Evolutionary conservation across 1,139 yeast species (phyloP).

Genomic region (Spencermartinsiella ligniputridi): DNA sequence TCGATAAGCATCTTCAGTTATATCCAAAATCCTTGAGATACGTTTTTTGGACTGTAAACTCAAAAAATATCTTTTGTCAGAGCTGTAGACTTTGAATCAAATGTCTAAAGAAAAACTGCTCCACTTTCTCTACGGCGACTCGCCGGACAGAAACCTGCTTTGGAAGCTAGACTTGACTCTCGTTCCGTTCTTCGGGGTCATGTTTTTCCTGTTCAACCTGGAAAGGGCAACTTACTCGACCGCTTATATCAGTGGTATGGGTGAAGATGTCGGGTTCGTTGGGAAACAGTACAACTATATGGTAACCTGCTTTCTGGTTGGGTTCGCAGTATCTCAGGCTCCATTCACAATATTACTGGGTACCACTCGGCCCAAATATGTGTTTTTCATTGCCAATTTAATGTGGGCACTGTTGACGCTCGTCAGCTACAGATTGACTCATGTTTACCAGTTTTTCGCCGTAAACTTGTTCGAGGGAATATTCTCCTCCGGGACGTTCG

Average conservation of each 20-base stretch:
- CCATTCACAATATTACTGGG: slow-evolving; percentile 36
- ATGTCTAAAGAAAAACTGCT: neutral
- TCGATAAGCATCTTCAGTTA: no score
- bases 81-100: no score
- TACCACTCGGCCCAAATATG: slow-evolving; percentile 46
- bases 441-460: slow-evolving; percentile 48
- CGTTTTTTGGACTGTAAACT: no score
- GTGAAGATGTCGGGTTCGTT: slow-evolving; percentile 52
- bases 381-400: slow-evolving; percentile 55
- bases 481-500: slow-evolving; percentile 59
- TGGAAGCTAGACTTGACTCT: slow-evolving; percentile 17
- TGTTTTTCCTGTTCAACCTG: slow-evolving; percentile 18
- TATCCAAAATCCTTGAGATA: no score
- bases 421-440: slow-evolving; percentile 45
- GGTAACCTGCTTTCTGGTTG: slow-evolving; percentile 55
- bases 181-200: slow-evolving; percentile 17
- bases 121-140: neutral
- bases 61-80: no score
- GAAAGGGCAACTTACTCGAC: slow-evolving; percentile 38
- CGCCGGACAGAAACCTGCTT: slow-evolving; percentile 12
- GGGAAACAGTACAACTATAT: slow-evolving; percentile 65
- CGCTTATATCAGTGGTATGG: slow-evolving; percentile 64
- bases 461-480: slow-evolving; percentile 57
- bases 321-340: slow-evolving; percentile 53
- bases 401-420: slow-evolving; percentile 65